Evolutionary conservation across 805 yeast species (phyloP), one percentile per base, ranked within the genome.

Genomic region (Vanderwaltozyma tropicalis): DNA sequence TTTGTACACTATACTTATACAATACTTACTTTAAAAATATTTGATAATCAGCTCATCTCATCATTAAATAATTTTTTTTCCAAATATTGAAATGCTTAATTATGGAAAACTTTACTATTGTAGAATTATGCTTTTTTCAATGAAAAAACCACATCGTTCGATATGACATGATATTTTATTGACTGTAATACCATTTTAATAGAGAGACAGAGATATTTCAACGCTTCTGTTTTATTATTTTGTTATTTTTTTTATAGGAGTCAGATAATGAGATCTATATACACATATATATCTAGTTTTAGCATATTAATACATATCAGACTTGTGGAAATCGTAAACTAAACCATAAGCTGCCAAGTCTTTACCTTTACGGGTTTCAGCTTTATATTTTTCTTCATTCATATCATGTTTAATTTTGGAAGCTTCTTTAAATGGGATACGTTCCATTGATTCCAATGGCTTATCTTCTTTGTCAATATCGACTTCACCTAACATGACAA

Each of bases 401-500:
- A 43, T 46, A 10, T 37, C 31, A 32, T 55, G 54, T 41, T 59
- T 60, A 40, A 67, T 68, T 24, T 54, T 49, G 49, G 74, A 76
- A 1, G 92, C 94, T 32, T 67, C 72, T 28, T 64, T 67, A 55
- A 74, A 87, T 25, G 74, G 74, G 17, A 84, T 67, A 54, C 72
- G 75, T 44, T 70, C 65, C 59, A 77, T 67, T 12, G 63, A 60
- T 29, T 67, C 68, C 48, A 83, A 61, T 37, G 82, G 82, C 43
- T 66, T 73, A 53, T 83, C 94, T 60, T 87, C 95, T 44, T 66
- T 72, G 53, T 85, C 95, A 44, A 86, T 81, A 59, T 88, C 96
- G 44, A 89, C 73, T 58, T 89, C 96, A 16, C 97, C 98, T 57
- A 92, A 59, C 77, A 88, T 74, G 9, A 88, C 92, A 8, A 92